A percentile compares a stretch with the other conserved stretches of the same genome.
These are phyloP conservation scores for Nicotiana undulata DNA, from an alignment of 257 asterid species.

Conservation along the genomic window DNA sequence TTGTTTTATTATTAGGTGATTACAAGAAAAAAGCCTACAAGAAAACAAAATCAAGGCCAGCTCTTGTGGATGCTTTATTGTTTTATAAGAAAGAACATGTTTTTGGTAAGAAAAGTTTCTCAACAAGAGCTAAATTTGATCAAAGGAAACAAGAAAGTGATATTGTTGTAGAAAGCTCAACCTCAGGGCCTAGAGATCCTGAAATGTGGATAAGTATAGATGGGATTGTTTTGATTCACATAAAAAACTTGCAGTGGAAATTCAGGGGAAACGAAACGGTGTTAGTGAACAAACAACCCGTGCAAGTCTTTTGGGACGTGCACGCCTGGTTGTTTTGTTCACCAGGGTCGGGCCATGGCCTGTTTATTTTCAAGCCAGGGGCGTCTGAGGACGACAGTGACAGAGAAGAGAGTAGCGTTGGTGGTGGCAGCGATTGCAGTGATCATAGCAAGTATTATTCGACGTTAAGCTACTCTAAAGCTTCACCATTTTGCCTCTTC, in stretches of 20 bases:
- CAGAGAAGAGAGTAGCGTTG: conserved; percentile 28
- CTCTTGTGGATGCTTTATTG: conserved; percentile 62
- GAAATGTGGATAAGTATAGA: conserved; percentile 99
- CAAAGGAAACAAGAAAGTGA: conserved; percentile 60
- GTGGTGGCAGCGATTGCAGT: conserved; percentile 33
- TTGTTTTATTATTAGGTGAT: conserved; percentile 68
- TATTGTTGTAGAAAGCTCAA: conserved; percentile 82
- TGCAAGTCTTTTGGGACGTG: conserved; percentile 91
- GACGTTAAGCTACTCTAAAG: conserved; percentile 47
- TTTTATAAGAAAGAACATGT: conserved; percentile 77
- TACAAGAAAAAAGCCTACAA: conserved; percentile 68
- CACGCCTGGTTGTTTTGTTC: conserved; percentile 72
- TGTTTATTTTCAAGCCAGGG: conserved; percentile 69
- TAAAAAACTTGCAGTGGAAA: conserved; percentile 89
- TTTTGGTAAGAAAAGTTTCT: conserved; percentile 76
- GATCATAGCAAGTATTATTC: conserved; percentile 58
- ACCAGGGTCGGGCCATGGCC: conserved; percentile 60
- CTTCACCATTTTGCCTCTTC: conserved; percentile 48
- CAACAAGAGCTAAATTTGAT: conserved; percentile 74
- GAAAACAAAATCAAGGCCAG: conserved; percentile 58
- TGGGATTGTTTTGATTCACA: conserved; percentile 78
- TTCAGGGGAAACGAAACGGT: conserved; percentile 92
- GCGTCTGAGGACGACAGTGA: conserved; percentile 42
- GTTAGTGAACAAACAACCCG: conserved; percentile 61
- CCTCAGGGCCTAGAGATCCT: conserved; percentile 61